phyloP scores from a whole-genome alignment of 108 stramenopile genomes.

The Poteriospumella lacustris region DNA sequence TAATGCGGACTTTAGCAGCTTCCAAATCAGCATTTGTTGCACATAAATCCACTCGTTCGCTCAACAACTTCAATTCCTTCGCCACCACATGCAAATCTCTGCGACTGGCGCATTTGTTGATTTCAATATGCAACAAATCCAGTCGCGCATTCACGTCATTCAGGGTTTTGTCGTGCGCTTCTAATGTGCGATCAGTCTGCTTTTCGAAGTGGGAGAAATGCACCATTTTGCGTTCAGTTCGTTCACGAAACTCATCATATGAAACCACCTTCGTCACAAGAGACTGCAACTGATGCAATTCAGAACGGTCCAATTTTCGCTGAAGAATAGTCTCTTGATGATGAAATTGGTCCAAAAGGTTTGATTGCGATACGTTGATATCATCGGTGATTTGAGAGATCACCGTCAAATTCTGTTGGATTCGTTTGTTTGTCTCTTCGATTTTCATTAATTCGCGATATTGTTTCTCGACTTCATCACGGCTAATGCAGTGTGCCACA shows the following conservation, averaged over 20 bases:
- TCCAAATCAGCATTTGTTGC: background rate
- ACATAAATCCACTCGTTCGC: background rate
- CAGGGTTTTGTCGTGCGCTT: background rate
- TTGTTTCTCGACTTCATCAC: slow-evolving; percentile 7
- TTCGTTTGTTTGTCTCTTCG: background rate
- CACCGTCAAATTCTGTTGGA: background rate
- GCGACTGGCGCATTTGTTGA: background rate
- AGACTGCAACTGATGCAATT: background rate
- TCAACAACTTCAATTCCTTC: background rate
- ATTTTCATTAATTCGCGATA: background rate
- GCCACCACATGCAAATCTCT: background rate
- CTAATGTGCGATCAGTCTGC: background rate
- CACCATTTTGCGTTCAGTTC: background rate
- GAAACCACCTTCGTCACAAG: background rate
- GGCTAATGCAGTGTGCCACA: background rate
- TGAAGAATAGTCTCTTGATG: too few relatives aligned
- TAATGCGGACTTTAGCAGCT: background rate
- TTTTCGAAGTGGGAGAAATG: background rate
- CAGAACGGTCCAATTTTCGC: background rate
- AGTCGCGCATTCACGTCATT: background rate
- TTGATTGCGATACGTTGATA: too few relatives aligned
- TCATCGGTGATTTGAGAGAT: background rate
- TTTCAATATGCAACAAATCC: background rate
- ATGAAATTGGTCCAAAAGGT: too few relatives aligned
- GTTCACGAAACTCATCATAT: slow-evolving; percentile 1